Conservation (phyloP, 2,329 filamentous ascomycete genomes). For the Trichophyton simii region DNA sequence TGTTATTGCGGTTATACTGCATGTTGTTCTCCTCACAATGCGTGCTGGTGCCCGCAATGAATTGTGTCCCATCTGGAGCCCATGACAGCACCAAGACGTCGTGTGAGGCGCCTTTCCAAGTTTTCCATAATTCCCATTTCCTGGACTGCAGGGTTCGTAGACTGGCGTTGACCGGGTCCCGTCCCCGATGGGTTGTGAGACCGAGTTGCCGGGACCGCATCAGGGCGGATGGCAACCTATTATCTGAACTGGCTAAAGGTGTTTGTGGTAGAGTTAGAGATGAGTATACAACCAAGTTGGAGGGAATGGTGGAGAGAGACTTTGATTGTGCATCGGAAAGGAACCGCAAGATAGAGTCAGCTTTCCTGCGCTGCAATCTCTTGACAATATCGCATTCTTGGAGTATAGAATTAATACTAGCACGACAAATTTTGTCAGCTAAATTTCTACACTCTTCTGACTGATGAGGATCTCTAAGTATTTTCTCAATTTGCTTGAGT, state of each 20-base stretch:
- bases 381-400: neutral
- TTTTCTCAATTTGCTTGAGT: neutral
- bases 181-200: slow-evolving; percentile 8
- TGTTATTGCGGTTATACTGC: slow-evolving; percentile 48
- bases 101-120: slow-evolving; percentile 46
- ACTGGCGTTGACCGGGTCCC: slow-evolving; percentile 15
- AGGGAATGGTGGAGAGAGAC: slow-evolving; percentile 13
- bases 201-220: slow-evolving; percentile 23
- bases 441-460: slow-evolving; percentile 5
- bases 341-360: slow-evolving; percentile 15
- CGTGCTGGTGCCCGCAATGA: slow-evolving; percentile 46
- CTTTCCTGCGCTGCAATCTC: slow-evolving; percentile 12
- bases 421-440: neutral
- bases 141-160: slow-evolving; percentile 17
- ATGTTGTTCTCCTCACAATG: slow-evolving; percentile 44
- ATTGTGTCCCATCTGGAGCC: slow-evolving; percentile 42
- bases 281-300: neutral
- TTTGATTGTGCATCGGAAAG: slow-evolving; percentile 14
- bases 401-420: neutral
- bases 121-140: slow-evolving; percentile 30
- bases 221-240: slow-evolving; percentile 10
- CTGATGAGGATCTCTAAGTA: neutral
- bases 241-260: neutral
- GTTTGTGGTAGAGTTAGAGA: neutral
- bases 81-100: slow-evolving; percentile 47